phyloP scores from a whole-genome alignment of 1,139 yeast genomes.

The Blastobotrys apis region DNA sequence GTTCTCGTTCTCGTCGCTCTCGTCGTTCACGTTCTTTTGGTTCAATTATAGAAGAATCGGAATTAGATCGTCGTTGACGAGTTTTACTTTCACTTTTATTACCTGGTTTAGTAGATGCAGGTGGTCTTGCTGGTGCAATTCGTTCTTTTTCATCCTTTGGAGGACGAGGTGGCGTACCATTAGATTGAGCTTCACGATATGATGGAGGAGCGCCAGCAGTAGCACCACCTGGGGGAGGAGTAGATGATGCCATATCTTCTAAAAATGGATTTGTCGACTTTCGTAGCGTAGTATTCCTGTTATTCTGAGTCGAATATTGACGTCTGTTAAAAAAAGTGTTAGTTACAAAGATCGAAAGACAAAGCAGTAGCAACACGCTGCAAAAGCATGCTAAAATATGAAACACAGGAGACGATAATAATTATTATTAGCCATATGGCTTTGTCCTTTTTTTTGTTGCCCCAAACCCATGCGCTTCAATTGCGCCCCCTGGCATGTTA shows the following conservation, averaged over 20 bases:
- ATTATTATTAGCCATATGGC: not conserved
- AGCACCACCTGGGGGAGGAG: no score
- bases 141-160: conserved; percentile 1
- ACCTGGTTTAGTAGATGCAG: conserved; percentile 21
- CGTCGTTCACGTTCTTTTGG: conserved; percentile 21
- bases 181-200: conserved; percentile 8
- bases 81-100: conserved; percentile 8
- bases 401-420: not conserved
- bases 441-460: not conserved
- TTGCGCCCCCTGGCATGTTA: no score
- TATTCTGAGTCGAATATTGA: conserved; percentile 17
- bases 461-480: not conserved
- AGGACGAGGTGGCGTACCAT: conserved; percentile 9
- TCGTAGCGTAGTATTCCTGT: conserved; percentile 14
- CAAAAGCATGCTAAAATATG: not conserved
- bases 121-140: conserved; percentile 16
- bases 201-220: conserved; percentile 17
- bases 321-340: conserved; percentile 16
- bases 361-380: not conserved
- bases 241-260: conserved; percentile 20
- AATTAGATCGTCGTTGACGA: conserved; percentile 25
- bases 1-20: conserved; percentile 17
- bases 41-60: conserved; percentile 30
- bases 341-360: not conserved
- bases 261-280: conserved; percentile 35